phyloP scores from a whole-genome alignment of 768 basidiomycete genomes.

The Myochromella boudieri region DNA sequence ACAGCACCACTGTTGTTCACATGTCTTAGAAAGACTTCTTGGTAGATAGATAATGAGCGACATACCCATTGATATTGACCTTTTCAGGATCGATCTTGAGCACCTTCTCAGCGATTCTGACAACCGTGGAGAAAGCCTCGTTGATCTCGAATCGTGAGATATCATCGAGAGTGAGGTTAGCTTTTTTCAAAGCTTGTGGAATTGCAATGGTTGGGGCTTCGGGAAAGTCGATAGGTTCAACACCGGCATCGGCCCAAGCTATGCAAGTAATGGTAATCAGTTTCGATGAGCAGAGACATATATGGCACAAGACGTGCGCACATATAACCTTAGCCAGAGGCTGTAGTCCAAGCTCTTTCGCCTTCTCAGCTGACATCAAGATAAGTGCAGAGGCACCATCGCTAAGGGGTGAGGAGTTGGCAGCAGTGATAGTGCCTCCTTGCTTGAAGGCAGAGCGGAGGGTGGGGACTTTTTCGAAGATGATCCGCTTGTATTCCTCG shows the following conservation, averaged over 20 bases:
- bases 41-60: conserved; percentile 14
- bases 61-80: conserved; percentile 87
- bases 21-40: conserved; percentile 14
- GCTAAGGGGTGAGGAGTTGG: conserved; percentile 93
- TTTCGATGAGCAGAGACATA: conserved; percentile 5
- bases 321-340: conserved; percentile 95
- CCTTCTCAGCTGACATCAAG: conserved; percentile 91
- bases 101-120: conserved; percentile 87
- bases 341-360: conserved; percentile 85
- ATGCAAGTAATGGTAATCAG: conserved; percentile 11
- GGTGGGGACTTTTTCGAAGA: conserved; percentile 90
- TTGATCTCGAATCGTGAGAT: conserved; percentile 95
- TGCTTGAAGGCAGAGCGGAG: conserved; percentile 89
- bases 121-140: conserved; percentile 96
- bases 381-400: conserved; percentile 97
- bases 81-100: conserved; percentile 82
- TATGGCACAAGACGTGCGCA: conserved; percentile 50
- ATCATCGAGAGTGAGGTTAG: conserved; percentile 78
- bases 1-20: conserved; percentile 79
- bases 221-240: conserved; percentile 97
- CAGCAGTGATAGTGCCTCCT: conserved; percentile 90
- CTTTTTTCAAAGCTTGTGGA: conserved; percentile 84
- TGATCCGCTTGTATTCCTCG: conserved; percentile 96
- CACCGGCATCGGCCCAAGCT: conserved; percentile 98
- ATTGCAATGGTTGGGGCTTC: conserved; percentile 90